These are phyloP conservation scores for Grigorovia yakushimaensis DNA, from an alignment of 805 yeast species.

Conservation along the genomic window DNA sequence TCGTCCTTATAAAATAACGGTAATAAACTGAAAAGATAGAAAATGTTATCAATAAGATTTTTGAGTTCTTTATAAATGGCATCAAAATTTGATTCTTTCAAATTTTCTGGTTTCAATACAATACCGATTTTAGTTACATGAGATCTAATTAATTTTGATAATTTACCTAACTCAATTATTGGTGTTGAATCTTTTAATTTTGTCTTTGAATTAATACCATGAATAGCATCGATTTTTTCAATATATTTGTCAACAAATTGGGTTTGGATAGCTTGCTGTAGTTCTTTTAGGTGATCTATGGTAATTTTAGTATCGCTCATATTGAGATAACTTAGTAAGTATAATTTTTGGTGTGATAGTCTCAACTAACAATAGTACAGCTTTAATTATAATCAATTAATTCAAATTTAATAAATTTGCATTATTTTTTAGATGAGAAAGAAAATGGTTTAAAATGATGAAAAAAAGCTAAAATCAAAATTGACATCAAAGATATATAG, in stretches of 20 bases:
- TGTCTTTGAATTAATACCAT: constrained; percentile 16
- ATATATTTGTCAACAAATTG: constrained; percentile 19
- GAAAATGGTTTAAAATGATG: no score
- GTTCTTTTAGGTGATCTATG: constrained; percentile 1
- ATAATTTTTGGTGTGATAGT: not conserved
- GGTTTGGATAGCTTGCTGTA: constrained; percentile 9
- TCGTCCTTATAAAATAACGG: constrained; percentile 22
- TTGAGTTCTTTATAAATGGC: constrained; percentile 24
- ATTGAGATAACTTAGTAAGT: not conserved
- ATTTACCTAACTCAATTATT: constrained; percentile 43
- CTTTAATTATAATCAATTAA: no score
- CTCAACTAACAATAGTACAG: no score
- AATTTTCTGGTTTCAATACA: constrained; percentile 19
- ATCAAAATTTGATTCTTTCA: constrained; percentile 13
- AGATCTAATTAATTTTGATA: constrained; percentile 53
- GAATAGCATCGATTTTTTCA: constrained; percentile 11
- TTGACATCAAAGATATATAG: no score
- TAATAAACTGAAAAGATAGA: constrained; percentile 17
- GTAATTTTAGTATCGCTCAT: constrained; percentile 17
- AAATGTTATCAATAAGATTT: constrained; percentile 18
- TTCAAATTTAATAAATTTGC: no score
- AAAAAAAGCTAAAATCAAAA: no score
- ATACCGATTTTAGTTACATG: constrained; percentile 60
- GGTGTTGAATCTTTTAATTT: constrained; percentile 22
- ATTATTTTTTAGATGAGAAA: no score